Base-by-base conservation (phyloP, 345 rosid species). In the Salix exigua region DNA sequence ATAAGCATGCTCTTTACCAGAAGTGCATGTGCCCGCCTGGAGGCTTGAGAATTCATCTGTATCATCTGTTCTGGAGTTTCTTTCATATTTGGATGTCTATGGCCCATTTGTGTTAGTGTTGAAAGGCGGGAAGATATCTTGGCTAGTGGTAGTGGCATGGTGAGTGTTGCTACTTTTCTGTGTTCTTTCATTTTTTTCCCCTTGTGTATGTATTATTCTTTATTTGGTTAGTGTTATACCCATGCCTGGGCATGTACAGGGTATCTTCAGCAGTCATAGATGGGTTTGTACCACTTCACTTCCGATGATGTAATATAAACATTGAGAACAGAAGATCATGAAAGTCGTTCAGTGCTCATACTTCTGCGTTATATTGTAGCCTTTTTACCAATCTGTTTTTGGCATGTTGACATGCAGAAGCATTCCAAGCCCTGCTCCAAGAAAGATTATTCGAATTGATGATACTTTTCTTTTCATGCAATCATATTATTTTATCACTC, bases 121-220 rank as follows among this genome's bases (percentile, higher is more conserved):
- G 68, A 70, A 69, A 67, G 75, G 46, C 72, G 61, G 31, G 75
- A 84, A 79, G 40, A 14, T 51, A 10, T 72, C 81, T 12, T 75
- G 64, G 79, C 71, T 50, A 35, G 51, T 65, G 63, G 70, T 60
- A n/a, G 71, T 66, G 74, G 76, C 80, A 74, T 35, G 77, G 68
- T 26, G 73, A 72, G 60, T 71, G 65, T 66, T 66, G 81, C 80
- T 61, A 30, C 70, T 83, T 75, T 71, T 76, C 53, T 62, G 30
- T 61, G 74, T 30, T 30, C 31, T 30, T 30, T 62, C 37, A 4
- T 2, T 33, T 67, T 75, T 28, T 62, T 2, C 42, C 44, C 58
- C 66, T 70, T 79, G 26, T 81, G 86, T 80, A 82, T 86, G 83
- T 86, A 84, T 73, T 78, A 78, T 80, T 80, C 75, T 75, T 89